phyloP scores from a whole-genome alignment of 2,329 filamentous ascomycete genomes.

The Fusarium haematococcum region DNA sequence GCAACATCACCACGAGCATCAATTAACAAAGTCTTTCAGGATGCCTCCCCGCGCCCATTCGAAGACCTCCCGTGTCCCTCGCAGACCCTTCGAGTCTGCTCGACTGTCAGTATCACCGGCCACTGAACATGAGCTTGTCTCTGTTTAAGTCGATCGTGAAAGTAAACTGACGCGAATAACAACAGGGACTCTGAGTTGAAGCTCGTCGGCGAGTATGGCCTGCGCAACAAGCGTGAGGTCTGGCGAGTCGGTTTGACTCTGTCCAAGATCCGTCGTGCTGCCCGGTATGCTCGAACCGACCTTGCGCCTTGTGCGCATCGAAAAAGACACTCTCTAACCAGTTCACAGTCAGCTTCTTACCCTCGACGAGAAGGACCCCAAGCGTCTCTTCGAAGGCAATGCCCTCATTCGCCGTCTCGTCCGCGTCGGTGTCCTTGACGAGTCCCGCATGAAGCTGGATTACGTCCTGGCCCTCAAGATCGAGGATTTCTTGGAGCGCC shows the following conservation, averaged over 20 bases:
- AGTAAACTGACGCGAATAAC: conserved; percentile 72
- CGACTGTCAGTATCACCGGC: conserved; percentile 98
- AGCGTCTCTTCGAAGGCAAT: conserved; percentile 99
- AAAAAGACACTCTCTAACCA: conserved; percentile 39
- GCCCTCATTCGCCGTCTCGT: conserved; percentile 99
- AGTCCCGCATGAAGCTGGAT: conserved; percentile 99
- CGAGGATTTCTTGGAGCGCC: conserved; percentile 99
- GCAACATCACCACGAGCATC: conserved; percentile 21
- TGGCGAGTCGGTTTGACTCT: conserved; percentile 99
- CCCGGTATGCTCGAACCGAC: conserved; percentile 74
- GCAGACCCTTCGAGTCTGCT: conserved; percentile 99
- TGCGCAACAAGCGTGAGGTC: conserved; percentile 99
- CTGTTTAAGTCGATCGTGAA: conserved; percentile 92
- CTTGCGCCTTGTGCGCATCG: neutral
- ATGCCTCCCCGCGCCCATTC: conserved; percentile 77
- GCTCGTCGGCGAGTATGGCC: conserved; percentile 99
- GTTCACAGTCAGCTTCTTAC: conserved; percentile 92
- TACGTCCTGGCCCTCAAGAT: conserved; percentile 99
- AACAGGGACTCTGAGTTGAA: conserved; percentile 98
- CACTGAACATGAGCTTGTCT: conserved; percentile 99
- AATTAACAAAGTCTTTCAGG: conserved; percentile 48
- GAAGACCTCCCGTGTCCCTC: conserved; percentile 99
- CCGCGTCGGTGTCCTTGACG: conserved; percentile 98
- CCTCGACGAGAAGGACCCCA: conserved; percentile 99
- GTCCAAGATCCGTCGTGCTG: conserved; percentile 99